Evolutionary conservation across 2,329 filamentous ascomycete genomes (phyloP), one percentile per base, ranked within the genome.

Genomic region (Didymella lethalis): DNA sequence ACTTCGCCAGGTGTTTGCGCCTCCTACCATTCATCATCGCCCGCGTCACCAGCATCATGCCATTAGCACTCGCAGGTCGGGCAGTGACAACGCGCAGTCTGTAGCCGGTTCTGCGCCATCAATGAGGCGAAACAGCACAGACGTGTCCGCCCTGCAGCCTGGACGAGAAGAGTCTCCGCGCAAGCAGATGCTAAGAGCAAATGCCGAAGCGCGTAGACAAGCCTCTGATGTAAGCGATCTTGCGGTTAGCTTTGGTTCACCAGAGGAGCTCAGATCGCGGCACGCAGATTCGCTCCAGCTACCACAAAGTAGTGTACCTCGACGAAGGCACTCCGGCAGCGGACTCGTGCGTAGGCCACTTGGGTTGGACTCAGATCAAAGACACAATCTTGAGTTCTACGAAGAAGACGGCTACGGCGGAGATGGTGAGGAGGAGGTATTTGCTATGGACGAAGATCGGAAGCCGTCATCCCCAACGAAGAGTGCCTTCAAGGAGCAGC

Each of bases 1-100:
- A 0, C 90, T 97, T 71, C 91, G 93, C 38, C 93, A 97, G 73
- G 94, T 94, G 0, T 97, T 97, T 71, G 82, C 92, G 43, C 92
- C 93, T 59, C 90, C 93, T 52, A 88, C 90, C 0, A 90, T 97
- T 60, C 89, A 91, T 68, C 91, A 93, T 67, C 89, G 90, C 61
- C 89, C 93, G 60, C 88, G 90, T 31, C 85, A 86, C 61, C 90
- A 90, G 20, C 82, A 84, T 18, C 84, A 90, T 54, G 84, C 86
- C 12, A 81, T 93, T 32, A 84, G 89, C 29, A 82, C 79, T 7
- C 74, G 74, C 62, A 68, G 69, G 69, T 28, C 71, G 54, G 66
- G 67, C 57, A 44, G 68, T 63, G 68, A 75, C 54, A 57, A 64
- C 4, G 45, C 59, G 28, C 67, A 73, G 45, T 61, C 63, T 11